Conservation (phyloP, 2,329 filamentous ascomycete species). For the Alternaria conjuncta region DNA sequence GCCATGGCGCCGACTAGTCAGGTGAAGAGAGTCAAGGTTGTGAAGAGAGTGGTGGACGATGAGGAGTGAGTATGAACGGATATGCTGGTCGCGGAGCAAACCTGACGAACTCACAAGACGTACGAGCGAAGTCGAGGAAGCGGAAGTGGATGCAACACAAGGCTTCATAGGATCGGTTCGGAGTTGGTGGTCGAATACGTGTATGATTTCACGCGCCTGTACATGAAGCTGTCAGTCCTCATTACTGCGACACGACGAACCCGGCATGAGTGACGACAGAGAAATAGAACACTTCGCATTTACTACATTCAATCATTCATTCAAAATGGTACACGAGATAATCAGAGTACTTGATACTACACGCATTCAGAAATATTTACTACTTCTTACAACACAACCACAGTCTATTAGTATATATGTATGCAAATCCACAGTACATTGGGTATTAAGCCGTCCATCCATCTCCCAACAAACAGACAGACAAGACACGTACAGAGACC, state of each 20-base stretch:
- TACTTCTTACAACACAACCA: background rate
- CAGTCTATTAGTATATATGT: background rate
- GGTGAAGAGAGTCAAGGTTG: constrained; percentile 6
- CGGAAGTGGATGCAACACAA: background rate
- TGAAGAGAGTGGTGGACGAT: background rate
- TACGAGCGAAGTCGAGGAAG: background rate
- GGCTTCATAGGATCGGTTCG: background rate
- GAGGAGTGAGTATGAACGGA: constrained; percentile 3
- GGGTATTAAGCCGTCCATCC: background rate
- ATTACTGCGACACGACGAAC: background rate
- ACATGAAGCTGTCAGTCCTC: background rate
- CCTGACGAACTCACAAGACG: background rate
- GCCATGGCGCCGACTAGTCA: constrained; percentile 10
- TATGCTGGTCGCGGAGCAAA: background rate
- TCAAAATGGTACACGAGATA: too few species aligned
- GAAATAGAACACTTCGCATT: background rate
- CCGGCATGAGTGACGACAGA: background rate
- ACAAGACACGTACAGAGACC: background rate
- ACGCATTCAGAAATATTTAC: background rate
- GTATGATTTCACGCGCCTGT: background rate
- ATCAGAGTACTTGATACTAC: too few species aligned
- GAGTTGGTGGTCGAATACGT: background rate
- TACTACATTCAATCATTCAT: too few species aligned
- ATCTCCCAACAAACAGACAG: background rate
- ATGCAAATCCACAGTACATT: background rate